Evolutionary conservation across 2,329 filamentous ascomycete species (phyloP).

Genomic region (Acrodontium crateriforme): DNA sequence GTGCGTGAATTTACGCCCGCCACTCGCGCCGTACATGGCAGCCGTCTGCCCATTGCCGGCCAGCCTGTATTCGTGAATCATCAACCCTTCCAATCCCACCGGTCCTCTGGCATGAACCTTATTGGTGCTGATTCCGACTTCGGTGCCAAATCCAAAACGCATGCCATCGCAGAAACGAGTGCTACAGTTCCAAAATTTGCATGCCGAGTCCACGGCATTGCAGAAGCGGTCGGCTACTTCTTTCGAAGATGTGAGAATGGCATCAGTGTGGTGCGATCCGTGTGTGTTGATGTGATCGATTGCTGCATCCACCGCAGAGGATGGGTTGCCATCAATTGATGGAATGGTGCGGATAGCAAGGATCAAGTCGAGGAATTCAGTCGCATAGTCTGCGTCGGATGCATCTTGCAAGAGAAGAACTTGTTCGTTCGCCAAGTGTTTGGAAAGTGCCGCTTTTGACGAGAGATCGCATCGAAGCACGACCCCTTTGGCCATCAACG

Average conservation of each 20-base stretch:
- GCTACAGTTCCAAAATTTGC: slow-evolving; percentile 94
- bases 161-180: slow-evolving; percentile 92
- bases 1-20: slow-evolving; percentile 41
- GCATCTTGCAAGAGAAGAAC: slow-evolving; percentile 47
- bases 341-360: slow-evolving; percentile 72
- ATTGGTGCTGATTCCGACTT: slow-evolving; percentile 97
- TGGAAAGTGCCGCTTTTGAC: slow-evolving; percentile 50
- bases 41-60: slow-evolving; percentile 73
- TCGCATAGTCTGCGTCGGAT: slow-evolving; percentile 59
- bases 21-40: slow-evolving; percentile 50
- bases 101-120: slow-evolving; percentile 93
- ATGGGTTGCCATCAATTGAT: slow-evolving; percentile 6
- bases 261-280: slow-evolving; percentile 88
- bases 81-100: slow-evolving; percentile 84
- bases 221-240: slow-evolving; percentile 68
- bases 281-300: slow-evolving; percentile 83
- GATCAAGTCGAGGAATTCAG: slow-evolving; percentile 76
- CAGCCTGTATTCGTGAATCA: slow-evolving; percentile 94
- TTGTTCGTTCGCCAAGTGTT: slow-evolving; percentile 30
- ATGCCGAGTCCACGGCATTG: slow-evolving; percentile 71
- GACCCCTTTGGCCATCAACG: slow-evolving; percentile 64
- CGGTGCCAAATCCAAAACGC: slow-evolving; percentile 93
- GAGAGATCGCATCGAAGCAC: slow-evolving; percentile 63
- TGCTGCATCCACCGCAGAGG: slow-evolving; percentile 46
- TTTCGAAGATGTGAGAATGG: slow-evolving; percentile 60